These are phyloP conservation scores for Heliamphora exappendiculata DNA, from an alignment of 148 eudicot genomes.

Conservation along the genomic window DNA sequence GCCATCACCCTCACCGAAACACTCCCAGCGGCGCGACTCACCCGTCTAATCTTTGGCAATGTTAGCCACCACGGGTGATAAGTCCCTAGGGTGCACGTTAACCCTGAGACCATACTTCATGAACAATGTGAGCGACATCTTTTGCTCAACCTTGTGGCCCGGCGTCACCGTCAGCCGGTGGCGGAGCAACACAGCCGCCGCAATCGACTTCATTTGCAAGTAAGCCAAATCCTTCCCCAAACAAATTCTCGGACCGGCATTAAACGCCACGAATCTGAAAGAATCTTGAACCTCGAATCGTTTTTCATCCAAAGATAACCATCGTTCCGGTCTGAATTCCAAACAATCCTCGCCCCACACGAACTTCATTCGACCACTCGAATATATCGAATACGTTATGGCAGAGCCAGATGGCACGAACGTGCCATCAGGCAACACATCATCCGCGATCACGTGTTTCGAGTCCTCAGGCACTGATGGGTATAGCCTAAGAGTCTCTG, in stretches of 20 bases:
- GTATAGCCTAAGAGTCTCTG: constrained; percentile 73
- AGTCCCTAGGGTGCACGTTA: constrained; percentile 62
- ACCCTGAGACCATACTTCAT: constrained; percentile 76
- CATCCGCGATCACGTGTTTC: constrained; percentile 59
- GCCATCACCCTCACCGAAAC: neutral
- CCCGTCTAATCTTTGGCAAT: constrained; percentile 13
- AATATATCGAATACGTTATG: constrained; percentile 78
- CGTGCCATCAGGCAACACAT: constrained; percentile 72
- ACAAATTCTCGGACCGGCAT: constrained; percentile 87
- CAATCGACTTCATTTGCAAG: constrained; percentile 82
- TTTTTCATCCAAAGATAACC: constrained; percentile 55
- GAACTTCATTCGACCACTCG: constrained; percentile 68
- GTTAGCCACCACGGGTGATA: constrained; percentile 40
- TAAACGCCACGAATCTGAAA: constrained; percentile 69
- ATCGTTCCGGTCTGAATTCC: constrained; percentile 75
- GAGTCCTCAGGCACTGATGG: constrained; percentile 91
- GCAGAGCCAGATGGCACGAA: constrained; percentile 75
- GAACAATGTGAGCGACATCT: constrained; percentile 83
- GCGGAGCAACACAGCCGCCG: constrained; percentile 63
- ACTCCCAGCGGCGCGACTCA: neutral
- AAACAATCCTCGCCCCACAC: constrained; percentile 79
- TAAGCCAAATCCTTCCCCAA: constrained; percentile 81
- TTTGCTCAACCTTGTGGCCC: constrained; percentile 82
- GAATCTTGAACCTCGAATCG: constrained; percentile 42
- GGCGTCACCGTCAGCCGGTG: constrained; percentile 57